Base-by-base conservation (phyloP, 2,329 filamentous ascomycete genomes). In the Teratosphaeria viscida region DNA sequence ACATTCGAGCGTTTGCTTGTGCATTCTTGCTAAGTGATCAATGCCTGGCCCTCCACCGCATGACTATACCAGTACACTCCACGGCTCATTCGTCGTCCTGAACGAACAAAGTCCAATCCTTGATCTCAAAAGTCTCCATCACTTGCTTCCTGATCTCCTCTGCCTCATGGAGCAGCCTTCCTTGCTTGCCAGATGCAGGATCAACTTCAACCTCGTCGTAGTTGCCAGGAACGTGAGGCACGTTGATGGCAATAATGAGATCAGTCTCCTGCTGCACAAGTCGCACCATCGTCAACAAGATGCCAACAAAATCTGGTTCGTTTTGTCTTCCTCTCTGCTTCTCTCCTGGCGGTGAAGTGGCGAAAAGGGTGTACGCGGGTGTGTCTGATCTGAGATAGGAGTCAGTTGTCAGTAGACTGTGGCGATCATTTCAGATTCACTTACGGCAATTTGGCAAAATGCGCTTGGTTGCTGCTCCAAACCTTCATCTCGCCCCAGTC, bases 231-330 rank as follows among this genome's bases (percentile, higher is more conserved):
- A 90, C 86, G 70, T 94, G 87, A 32, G 92, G 92, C 55, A 95
- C 88, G 74, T 96, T 96, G 70, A 96, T 84, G 49, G 89, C 89
- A 63, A 96, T 84, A 54, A 96, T 77, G 47, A 97, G 77, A 74
- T 97, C 92, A 1, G 92, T 92, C 60, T 79, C 79, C 70, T 91
- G 81, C 67, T 83, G 81, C 73, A 86, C 86, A 54, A 97, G 79
- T 16, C 92, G 82, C 59, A 96, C 76, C 49, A 96, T 78, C 16
- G 90, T 84, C 64, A 95, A 79, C 65, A 92, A 83, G 61, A 94
- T 86, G 52, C 84, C 88, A 7, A 89, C 89, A 73, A 70, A 73
- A 5, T 67, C 66, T 5, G 72, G 69, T 64, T 65, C 67, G 69
- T 85, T 81, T 54, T 76, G 81, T 26, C 65, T 77, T 71, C 62